Evolutionary conservation across 192 early-diverging fungal species (phyloP).

Genomic region (Kickxella alabastrina): DNA sequence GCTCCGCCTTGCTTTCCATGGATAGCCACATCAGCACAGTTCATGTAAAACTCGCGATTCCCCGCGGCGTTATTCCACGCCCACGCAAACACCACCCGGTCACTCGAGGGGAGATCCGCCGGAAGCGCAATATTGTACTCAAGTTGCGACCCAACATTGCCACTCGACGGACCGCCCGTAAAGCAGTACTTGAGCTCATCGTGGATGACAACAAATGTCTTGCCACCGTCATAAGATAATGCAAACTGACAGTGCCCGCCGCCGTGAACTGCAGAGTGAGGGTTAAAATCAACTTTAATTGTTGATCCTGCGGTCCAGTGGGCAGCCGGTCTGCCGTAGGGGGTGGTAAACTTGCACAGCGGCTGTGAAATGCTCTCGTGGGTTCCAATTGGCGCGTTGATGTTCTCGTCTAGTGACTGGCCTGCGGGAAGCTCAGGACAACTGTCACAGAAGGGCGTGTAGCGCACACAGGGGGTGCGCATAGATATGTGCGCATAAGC

Average conservation of each 20-base stretch:
- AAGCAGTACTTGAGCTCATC: slow-evolving; percentile 57
- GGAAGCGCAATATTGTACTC: slow-evolving; percentile 55
- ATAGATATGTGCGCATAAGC: slow-evolving; percentile 29
- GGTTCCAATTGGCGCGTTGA: slow-evolving; percentile 41
- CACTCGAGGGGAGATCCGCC: slow-evolving; percentile 45
- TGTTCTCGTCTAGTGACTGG: slow-evolving; percentile 34
- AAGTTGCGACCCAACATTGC: slow-evolving; percentile 28
- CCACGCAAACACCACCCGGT: slow-evolving; percentile 59
- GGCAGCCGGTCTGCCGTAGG: slow-evolving; percentile 32
- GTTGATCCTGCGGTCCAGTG: slow-evolving; percentile 50
- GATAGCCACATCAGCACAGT: slow-evolving; percentile 60
- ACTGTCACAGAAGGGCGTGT: slow-evolving; percentile 38
- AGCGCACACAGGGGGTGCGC: slow-evolving; percentile 37
- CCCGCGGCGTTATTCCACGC: slow-evolving; percentile 64
- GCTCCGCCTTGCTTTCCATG: slow-evolving; percentile 17
- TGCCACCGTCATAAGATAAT: slow-evolving; percentile 60
- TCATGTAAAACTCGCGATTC: slow-evolving; percentile 68
- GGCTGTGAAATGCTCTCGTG: slow-evolving; percentile 30
- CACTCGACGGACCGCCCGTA: slow-evolving; percentile 32
- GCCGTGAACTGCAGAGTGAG: slow-evolving; percentile 53
- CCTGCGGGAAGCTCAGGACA: slow-evolving; percentile 33
- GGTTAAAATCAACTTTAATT: slow-evolving; percentile 47
- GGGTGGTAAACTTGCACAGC: slow-evolving; percentile 45
- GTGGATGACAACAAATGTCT: slow-evolving; percentile 60
- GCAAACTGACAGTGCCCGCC: slow-evolving; percentile 72